phyloP scores from a whole-genome alignment of 2,329 filamentous ascomycete species.

The Cryphonectria japonica region DNA sequence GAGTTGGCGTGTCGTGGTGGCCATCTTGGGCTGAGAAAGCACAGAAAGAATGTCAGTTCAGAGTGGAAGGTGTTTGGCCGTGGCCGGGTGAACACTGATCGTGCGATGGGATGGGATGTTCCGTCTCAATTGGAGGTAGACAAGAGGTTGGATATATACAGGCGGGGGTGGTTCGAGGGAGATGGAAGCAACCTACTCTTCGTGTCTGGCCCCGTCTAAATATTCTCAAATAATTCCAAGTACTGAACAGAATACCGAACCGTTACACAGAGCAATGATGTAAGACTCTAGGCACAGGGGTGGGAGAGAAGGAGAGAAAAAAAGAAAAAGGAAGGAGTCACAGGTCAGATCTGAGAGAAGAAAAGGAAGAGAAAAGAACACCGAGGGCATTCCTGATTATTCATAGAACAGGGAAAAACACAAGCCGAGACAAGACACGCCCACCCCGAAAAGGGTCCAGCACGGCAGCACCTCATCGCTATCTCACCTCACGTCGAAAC shows the following conservation, averaged over 20 bases:
- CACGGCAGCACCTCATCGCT: slow-evolving; percentile 6
- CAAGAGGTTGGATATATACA: not conserved
- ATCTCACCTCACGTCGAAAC: slow-evolving; percentile 4
- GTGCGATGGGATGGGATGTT: not conserved
- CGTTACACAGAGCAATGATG: not conserved
- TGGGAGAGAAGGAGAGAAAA: not conserved
- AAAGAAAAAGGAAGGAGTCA: slow-evolving; percentile 38
- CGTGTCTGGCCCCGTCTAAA: not conserved
- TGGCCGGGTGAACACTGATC: not conserved
- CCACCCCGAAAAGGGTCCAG: not conserved
- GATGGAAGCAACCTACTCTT: slow-evolving; percentile 6
- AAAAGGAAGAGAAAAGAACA: slow-evolving; percentile 1
- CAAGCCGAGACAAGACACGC: slow-evolving; percentile 10
- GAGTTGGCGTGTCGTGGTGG: slow-evolving; percentile 56
- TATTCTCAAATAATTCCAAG: not conserved
- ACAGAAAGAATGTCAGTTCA: slow-evolving; percentile 28
- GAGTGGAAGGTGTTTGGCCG: not conserved
- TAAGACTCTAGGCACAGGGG: not conserved
- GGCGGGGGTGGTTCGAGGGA: not conserved
- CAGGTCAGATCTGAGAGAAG: slow-evolving; percentile 16
- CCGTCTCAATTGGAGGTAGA: not conserved
- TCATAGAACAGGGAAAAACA: slow-evolving; percentile 16
- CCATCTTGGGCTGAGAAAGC: slow-evolving; percentile 39
- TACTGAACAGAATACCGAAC: not conserved
- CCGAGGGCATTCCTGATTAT: slow-evolving; percentile 26